Conservation (phyloP, 805 yeast species). For the Hagleromyces aurorensis region DNA sequence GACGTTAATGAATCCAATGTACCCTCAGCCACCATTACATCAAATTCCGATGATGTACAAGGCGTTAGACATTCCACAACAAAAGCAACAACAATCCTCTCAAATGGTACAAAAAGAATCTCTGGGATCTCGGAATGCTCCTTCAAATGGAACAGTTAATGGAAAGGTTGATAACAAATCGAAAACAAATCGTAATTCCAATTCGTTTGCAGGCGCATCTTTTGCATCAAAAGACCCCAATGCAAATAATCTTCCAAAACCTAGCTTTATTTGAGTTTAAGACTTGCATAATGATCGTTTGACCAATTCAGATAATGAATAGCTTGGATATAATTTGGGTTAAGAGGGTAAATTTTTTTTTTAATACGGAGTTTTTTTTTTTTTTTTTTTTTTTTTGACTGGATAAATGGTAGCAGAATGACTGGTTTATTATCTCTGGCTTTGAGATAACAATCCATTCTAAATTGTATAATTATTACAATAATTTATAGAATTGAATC, state of each 20-base stretch:
- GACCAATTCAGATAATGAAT: no score
- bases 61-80: slow-evolving; percentile 9
- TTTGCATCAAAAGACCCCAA: slow-evolving; percentile 29
- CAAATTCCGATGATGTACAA: slow-evolving; percentile 12
- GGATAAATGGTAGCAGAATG: no score
- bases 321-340: no score
- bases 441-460: no score
- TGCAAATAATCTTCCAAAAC: slow-evolving; percentile 28
- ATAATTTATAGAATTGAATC: no score
- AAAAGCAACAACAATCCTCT: slow-evolving; percentile 5
- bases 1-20: slow-evolving; percentile 11
- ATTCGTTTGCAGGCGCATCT: slow-evolving; percentile 30
- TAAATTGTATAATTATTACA: no score
- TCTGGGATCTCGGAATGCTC: no score
- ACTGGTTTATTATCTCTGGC: no score
- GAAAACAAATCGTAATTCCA: slow-evolving; percentile 1
- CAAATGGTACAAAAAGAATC: no score
- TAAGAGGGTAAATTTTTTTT: slow-evolving; percentile 2
- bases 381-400: slow-evolving; percentile 5
- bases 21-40: slow-evolving; percentile 11
- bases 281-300: slow-evolving; percentile 1
- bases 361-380: slow-evolving; percentile 2
- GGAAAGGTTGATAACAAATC: neutral
- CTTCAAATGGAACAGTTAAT: slow-evolving; percentile 2
- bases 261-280: slow-evolving; percentile 23